Percentiles rank a stretch among this genome's conserved stretches.
phyloP scores from a whole-genome alignment of 2,329 filamentous ascomycete species.

The Xylaria sp. region DNA sequence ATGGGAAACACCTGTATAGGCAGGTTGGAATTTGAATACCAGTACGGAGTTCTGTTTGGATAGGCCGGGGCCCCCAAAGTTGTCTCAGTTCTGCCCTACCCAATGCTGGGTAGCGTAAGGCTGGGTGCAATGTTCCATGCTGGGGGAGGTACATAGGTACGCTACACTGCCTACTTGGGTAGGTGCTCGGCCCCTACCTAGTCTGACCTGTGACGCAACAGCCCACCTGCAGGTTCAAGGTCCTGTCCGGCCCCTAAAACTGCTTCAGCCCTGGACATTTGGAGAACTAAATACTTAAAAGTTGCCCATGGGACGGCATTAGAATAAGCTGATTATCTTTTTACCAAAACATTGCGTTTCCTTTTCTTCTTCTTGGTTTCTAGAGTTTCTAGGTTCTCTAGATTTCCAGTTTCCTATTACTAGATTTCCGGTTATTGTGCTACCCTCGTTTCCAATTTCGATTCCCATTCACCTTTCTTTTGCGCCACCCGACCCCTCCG shows the following conservation, averaged over 20 bases:
- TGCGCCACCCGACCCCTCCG: slow-evolving; percentile 6
- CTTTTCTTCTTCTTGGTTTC: slow-evolving; percentile 4
- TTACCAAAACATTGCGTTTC: slow-evolving; percentile 2
- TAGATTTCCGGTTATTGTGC: background rate
- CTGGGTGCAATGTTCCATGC: background rate
- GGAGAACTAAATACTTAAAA: slow-evolving; percentile 24
- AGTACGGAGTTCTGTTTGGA: background rate
- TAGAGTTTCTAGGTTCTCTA: background rate
- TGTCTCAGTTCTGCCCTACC: too few relatives aligned
- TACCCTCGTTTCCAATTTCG: background rate
- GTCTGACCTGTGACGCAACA: slow-evolving; percentile 14
- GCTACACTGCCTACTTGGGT: background rate
- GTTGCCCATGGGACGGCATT: slow-evolving; percentile 3
- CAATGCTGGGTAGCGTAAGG: background rate
- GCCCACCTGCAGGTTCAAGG: background rate
- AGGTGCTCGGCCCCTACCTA: background rate
- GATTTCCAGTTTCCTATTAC: background rate
- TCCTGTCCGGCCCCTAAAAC: background rate
- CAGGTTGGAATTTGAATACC: slow-evolving; percentile 17
- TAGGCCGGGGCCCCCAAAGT: background rate
- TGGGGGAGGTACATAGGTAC: background rate
- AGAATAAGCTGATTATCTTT: background rate
- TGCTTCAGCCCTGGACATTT: slow-evolving; percentile 17
- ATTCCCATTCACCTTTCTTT: slow-evolving; percentile 10
- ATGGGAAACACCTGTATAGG: background rate